A percentile compares a stretch with the other conserved stretches of the same genome.
These are phyloP conservation scores for Acer campestre DNA, from an alignment of 345 rosid species.

Conservation along the genomic window DNA sequence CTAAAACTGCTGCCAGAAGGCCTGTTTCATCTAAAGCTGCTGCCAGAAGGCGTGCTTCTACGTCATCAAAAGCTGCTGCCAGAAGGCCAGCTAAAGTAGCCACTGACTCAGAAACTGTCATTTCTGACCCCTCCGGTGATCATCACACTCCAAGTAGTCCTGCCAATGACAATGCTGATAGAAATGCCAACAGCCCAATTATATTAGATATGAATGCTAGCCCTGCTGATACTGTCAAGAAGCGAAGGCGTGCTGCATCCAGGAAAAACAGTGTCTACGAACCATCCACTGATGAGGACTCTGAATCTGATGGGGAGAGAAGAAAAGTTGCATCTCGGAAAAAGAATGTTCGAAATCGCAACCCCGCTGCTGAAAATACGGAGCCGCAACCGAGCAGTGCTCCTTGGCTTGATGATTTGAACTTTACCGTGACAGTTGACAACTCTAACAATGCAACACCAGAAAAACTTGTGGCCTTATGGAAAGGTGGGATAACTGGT, in stretches of 20 bases:
- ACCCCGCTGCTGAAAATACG: slow-evolving; percentile 29
- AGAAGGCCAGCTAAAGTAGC: neutral
- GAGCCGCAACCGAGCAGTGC: slow-evolving; percentile 28
- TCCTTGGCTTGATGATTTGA: slow-evolving; percentile 22
- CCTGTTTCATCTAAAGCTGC: slow-evolving; percentile 34
- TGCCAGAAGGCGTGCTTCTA: slow-evolving; percentile 18
- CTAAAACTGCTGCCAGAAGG: slow-evolving; percentile 33
- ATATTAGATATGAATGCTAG: slow-evolving; percentile 47
- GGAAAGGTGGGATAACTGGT: slow-evolving; percentile 84
- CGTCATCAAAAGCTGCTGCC: slow-evolving; percentile 33
- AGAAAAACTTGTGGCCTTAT: slow-evolving; percentile 56
- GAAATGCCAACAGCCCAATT: slow-evolving; percentile 18
- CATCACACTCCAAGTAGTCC: slow-evolving; percentile 13
- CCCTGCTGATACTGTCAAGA: slow-evolving; percentile 81
- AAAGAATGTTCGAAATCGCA: slow-evolving; percentile 31
- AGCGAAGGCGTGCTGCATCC: slow-evolving; percentile 70
- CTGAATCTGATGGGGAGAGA: slow-evolving; percentile 35
- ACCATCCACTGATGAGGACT: slow-evolving; percentile 36
- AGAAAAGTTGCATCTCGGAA: slow-evolving; percentile 37
- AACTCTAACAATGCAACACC: slow-evolving; percentile 33
- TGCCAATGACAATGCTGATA: slow-evolving; percentile 21
- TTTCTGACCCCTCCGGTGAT: slow-evolving; percentile 17
- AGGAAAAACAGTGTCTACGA: slow-evolving; percentile 39
- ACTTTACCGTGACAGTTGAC: slow-evolving; percentile 14
- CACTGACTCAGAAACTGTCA: neutral